Conservation (phyloP, 2,329 filamentous ascomycete genomes). For the Didymella glomerata region DNA sequence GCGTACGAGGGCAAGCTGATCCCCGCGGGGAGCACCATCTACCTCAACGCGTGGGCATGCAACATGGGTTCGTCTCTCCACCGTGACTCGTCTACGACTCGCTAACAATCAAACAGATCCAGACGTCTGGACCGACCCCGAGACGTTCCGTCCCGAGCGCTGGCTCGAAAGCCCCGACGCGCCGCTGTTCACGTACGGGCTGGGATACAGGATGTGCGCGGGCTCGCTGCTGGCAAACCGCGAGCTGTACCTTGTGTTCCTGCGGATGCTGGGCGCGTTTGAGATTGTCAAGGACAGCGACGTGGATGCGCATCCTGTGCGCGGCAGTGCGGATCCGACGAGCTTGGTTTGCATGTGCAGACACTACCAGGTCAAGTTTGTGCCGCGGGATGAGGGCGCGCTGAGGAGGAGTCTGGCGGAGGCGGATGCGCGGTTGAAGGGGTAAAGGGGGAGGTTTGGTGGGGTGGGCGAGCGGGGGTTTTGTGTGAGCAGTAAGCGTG, state of each 20-base stretch:
- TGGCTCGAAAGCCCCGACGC: slow-evolving; percentile 71
- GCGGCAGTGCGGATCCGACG: slow-evolving; percentile 67
- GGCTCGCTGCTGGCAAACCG: slow-evolving; percentile 69
- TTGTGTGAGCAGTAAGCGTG: too few species aligned
- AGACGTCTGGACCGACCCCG: slow-evolving; percentile 66
- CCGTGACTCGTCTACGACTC: too few species aligned
- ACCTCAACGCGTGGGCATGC: slow-evolving; percentile 73
- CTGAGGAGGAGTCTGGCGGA: slow-evolving; percentile 55
- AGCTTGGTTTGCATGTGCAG: slow-evolving; percentile 69
- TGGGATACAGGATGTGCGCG: slow-evolving; percentile 74
- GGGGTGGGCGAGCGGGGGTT: too few species aligned
- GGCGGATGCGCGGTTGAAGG: slow-evolving; percentile 37
- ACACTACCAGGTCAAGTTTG: slow-evolving; percentile 66
- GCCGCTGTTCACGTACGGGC: slow-evolving; percentile 70
- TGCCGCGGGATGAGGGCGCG: slow-evolving; percentile 61
- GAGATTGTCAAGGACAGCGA: slow-evolving; percentile 63
- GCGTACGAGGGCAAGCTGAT: slow-evolving; percentile 66
- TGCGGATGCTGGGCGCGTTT: slow-evolving; percentile 69
- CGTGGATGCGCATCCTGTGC: slow-evolving; percentile 67
- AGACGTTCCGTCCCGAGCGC: slow-evolving; percentile 67
- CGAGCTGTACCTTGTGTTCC: slow-evolving; percentile 70
- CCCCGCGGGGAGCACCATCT: slow-evolving; percentile 69
- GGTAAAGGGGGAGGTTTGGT: neutral
- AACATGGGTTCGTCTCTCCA: slow-evolving; percentile 64
- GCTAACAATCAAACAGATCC: slow-evolving; percentile 52